A percentile compares a stretch with the other conserved stretches of the same genome.
Evolutionary conservation across 148 eudicot species (phyloP).

Genomic region (Cornus suecica): DNA sequence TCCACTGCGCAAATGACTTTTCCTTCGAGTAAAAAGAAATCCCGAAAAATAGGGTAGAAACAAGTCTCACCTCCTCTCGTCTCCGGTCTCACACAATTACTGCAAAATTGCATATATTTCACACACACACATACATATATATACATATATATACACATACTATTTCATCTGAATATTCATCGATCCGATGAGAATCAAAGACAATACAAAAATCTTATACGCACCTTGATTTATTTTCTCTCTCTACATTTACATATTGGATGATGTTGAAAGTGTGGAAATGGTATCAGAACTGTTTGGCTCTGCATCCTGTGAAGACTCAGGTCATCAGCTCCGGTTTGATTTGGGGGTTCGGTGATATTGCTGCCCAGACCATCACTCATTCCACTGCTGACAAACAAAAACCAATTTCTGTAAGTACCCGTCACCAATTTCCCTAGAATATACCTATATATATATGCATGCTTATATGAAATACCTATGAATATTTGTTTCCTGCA

Average conservation of each 20-base stretch:
- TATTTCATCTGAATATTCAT: not conserved
- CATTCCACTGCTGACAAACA: conserved; percentile 35
- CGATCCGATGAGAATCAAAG: not conserved
- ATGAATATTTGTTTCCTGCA: not conserved
- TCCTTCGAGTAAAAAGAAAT: no score
- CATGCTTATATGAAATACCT: not conserved
- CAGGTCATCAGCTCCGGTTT: conserved; percentile 89
- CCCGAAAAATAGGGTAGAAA: no score
- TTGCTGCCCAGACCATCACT: conserved; percentile 84
- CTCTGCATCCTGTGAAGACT: conserved; percentile 81
- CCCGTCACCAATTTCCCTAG: not conserved
- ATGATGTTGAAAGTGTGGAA: conserved; percentile 80
- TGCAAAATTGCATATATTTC: not conserved
- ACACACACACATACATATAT: no score
- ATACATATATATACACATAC: no score
- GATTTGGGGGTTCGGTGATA: conserved; percentile 90
- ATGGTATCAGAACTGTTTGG: conserved; percentile 87
- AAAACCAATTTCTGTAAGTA: conserved; percentile 36
- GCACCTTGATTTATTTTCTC: not conserved
- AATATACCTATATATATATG: not conserved
- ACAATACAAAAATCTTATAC: no score
- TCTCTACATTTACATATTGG: not conserved
- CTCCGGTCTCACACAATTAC: no score
- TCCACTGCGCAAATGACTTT: no score
- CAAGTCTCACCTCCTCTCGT: no score